These are phyloP conservation scores for Corymbia calophylla DNA, from an alignment of 441 rosid species.

Conservation along the genomic window DNA sequence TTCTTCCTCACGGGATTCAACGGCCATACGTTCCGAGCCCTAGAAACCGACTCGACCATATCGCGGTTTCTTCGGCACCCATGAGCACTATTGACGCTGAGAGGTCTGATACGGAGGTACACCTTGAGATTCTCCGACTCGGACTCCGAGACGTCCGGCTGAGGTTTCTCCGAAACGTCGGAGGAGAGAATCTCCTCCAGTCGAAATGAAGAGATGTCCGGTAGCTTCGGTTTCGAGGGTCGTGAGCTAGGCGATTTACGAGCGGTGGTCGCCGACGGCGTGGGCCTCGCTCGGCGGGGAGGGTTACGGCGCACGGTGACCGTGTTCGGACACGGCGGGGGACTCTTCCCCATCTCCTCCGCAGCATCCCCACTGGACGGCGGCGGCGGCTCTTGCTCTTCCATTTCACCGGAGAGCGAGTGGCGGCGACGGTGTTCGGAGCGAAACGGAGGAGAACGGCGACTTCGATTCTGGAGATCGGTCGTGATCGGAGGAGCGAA, in stretches of 20 bases:
- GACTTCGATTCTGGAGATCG: background rate
- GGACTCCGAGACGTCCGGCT: background rate
- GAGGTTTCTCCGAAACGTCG: constrained; percentile 18
- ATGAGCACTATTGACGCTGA: constrained; percentile 1
- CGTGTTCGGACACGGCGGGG: constrained; percentile 39
- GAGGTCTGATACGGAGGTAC: constrained; percentile 67
- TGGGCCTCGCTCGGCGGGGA: constrained; percentile 63
- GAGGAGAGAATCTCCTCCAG: constrained; percentile 55
- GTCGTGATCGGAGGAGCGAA: background rate
- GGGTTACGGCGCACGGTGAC: constrained; percentile 81
- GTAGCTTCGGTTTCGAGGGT: constrained; percentile 5
- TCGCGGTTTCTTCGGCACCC: background rate
- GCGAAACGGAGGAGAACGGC: background rate
- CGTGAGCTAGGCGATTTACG: background rate
- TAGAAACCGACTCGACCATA: constrained; percentile 3
- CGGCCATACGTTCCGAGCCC: constrained; percentile 64
- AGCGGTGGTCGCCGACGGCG: constrained; percentile 28
- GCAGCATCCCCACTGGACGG: background rate
- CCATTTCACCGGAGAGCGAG: background rate
- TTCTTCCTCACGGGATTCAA: constrained; percentile 43
- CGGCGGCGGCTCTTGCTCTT: background rate
- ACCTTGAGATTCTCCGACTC: constrained; percentile 50
- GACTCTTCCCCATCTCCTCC: constrained; percentile 6
- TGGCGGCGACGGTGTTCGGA: background rate
- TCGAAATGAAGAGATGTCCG: constrained; percentile 48